Percentiles rank a stretch among this genome's conserved stretches.
phyloP scores from a whole-genome alignment of 805 yeast species.

The Lachancea fermentati region DNA sequence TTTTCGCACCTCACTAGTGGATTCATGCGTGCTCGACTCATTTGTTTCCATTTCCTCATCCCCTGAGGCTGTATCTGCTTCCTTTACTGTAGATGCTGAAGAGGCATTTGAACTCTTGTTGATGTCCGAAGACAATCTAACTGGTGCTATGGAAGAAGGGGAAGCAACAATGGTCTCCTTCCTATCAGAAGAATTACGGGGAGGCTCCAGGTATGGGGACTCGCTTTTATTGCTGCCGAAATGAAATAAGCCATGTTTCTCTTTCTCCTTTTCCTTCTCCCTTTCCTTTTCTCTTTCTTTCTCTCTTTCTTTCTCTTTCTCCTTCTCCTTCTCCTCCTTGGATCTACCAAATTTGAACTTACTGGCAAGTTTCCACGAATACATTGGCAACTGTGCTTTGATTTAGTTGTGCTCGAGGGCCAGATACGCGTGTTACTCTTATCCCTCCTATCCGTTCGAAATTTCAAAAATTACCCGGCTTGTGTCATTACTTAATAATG shows the following conservation, averaged over 20 bases:
- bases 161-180: conserved; percentile 30
- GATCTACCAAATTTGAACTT: conserved; percentile 32
- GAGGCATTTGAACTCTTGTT: conserved; percentile 11
- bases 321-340: conserved; percentile 28
- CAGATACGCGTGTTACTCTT: neutral
- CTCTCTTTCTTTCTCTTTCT: conserved; percentile 25
- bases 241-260: conserved; percentile 14
- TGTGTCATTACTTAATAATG: too few species aligned
- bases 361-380: conserved; percentile 29
- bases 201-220: conserved; percentile 7
- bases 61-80: conserved; percentile 4
- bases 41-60: conserved; percentile 2
- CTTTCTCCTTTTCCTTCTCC: conserved; percentile 10
- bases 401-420: neutral
- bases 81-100: conserved; percentile 19
- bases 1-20: neutral
- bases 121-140: conserved; percentile 22
- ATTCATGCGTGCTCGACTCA: neutral
- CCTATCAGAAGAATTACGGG: conserved; percentile 16
- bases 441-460: neutral
- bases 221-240: conserved; percentile 6
- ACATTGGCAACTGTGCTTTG: conserved; percentile 15
- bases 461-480: neutral
- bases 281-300: conserved; percentile 18
- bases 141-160: conserved; percentile 23